Evolutionary conservation across 2,329 filamentous ascomycete species (phyloP).

Genomic region (Penicillium vulpinum): DNA sequence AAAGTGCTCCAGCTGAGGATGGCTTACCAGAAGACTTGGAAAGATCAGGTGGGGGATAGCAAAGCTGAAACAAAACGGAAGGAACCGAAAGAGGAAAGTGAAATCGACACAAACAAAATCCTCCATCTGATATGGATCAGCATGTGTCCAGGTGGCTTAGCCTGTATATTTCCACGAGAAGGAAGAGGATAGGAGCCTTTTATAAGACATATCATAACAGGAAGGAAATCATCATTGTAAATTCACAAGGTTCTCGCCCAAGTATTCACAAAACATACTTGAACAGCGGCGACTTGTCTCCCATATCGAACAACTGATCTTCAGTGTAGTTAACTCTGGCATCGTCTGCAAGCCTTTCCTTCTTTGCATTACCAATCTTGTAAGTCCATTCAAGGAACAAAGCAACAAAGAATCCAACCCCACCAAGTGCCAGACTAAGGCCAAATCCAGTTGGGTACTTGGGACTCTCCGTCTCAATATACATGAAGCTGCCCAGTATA

Average conservation of each 20-base stretch:
- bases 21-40: not conserved
- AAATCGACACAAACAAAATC: not conserved
- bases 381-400: conserved; percentile 25
- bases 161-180: not conserved
- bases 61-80: not conserved
- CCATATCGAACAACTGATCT: conserved; percentile 42
- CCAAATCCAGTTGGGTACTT: conserved; percentile 27
- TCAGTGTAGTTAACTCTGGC: conserved; percentile 33
- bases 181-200: not conserved
- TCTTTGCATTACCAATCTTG: conserved; percentile 19
- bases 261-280: conserved; percentile 30
- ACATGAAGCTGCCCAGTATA: conserved; percentile 29
- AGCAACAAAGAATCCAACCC: conserved; percentile 17
- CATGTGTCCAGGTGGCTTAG: not conserved
- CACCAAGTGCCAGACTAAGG: conserved; percentile 19
- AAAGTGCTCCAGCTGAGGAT: not conserved
- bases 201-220: not conserved
- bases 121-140: not conserved
- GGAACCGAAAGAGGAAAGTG: not conserved
- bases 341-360: conserved; percentile 12
- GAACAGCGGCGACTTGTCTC: conserved; percentile 46
- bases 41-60: not conserved
- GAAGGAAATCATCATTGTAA: not conserved
- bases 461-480: conserved; percentile 21
- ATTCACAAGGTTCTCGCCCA: not conserved